These are phyloP conservation scores for Fraxinus xanthoxyloides DNA, from an alignment of 305 asterid species.

Conservation along the genomic window DNA sequence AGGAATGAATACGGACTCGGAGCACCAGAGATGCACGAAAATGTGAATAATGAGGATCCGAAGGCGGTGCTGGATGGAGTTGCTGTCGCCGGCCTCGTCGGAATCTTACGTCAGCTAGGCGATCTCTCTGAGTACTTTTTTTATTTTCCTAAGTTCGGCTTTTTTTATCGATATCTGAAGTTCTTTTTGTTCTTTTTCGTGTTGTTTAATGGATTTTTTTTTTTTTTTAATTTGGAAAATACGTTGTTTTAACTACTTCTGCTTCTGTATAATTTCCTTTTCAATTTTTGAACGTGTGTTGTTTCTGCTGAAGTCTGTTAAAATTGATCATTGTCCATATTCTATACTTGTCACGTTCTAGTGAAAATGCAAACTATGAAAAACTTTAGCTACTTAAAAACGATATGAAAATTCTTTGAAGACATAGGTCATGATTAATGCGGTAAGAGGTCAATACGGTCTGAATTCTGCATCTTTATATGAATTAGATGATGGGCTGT, in stretches of 20 bases:
- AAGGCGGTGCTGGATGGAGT: slow-evolving; percentile 73
- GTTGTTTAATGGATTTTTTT: not conserved
- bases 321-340: not conserved
- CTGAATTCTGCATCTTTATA: not conserved
- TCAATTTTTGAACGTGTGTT: not conserved
- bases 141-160: not conserved
- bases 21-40: slow-evolving; percentile 58
- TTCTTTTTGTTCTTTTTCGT: not conserved
- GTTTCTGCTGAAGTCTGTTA: not conserved
- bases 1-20: slow-evolving; percentile 80
- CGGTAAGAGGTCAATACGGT: not conserved
- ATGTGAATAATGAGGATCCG: slow-evolving; percentile 66
- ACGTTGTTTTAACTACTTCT: not conserved
- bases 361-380: not conserved
- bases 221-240: not conserved
- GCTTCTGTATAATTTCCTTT: not conserved
- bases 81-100: slow-evolving; percentile 81
- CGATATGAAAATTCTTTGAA: not conserved
- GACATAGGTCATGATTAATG: not conserved
- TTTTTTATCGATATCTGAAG: not conserved
- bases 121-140: slow-evolving; percentile 76
- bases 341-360: not conserved
- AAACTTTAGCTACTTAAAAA: not conserved
- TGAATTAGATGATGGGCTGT: not conserved
- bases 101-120: slow-evolving; percentile 89